These are phyloP conservation scores for Rossbeevera mucosa DNA, from an alignment of 768 basidiomycete genomes.

Conservation along the genomic window DNA sequence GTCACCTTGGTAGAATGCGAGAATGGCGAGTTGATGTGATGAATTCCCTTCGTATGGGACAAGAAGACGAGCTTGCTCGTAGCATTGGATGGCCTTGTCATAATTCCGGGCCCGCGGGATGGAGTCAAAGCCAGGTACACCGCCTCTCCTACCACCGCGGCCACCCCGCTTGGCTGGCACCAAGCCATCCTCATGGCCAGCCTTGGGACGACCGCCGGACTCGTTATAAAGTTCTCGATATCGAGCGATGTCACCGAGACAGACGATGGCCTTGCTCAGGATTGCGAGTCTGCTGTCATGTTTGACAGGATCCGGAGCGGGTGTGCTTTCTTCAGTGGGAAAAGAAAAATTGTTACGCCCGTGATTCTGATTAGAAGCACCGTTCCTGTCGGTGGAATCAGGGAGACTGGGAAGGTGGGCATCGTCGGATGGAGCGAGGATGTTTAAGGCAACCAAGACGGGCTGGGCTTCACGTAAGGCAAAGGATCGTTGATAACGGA, in stretches of 20 bases:
- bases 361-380: slow-evolving; percentile 21
- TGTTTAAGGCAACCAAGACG: slow-evolving; percentile 53
- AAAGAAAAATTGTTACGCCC: slow-evolving; percentile 62
- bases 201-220: slow-evolving; percentile 55
- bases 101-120: slow-evolving; percentile 63
- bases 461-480: slow-evolving; percentile 60
- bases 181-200: slow-evolving; percentile 60
- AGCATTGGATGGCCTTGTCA: slow-evolving; percentile 71
- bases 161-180: slow-evolving; percentile 31
- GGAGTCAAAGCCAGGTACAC: slow-evolving; percentile 39
- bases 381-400: slow-evolving; percentile 20
- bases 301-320: slow-evolving; percentile 30
- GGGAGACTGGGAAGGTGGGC: slow-evolving; percentile 22
- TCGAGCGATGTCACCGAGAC: slow-evolving; percentile 89
- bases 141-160: slow-evolving; percentile 44
- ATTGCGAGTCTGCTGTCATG: slow-evolving; percentile 65
- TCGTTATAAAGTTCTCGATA: slow-evolving; percentile 91
- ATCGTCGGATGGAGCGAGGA: slow-evolving; percentile 42
- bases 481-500: slow-evolving; percentile 70
- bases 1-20: slow-evolving; percentile 81
- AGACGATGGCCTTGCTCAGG: slow-evolving; percentile 83
- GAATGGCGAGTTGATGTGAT: slow-evolving; percentile 93
- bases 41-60: slow-evolving; percentile 90
- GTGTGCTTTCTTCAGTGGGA: slow-evolving; percentile 51
- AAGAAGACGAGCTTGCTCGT: slow-evolving; percentile 79